phyloP scores from a whole-genome alignment of 2,329 filamentous ascomycete genomes.

The Phaeoacremonium minimum region DNA sequence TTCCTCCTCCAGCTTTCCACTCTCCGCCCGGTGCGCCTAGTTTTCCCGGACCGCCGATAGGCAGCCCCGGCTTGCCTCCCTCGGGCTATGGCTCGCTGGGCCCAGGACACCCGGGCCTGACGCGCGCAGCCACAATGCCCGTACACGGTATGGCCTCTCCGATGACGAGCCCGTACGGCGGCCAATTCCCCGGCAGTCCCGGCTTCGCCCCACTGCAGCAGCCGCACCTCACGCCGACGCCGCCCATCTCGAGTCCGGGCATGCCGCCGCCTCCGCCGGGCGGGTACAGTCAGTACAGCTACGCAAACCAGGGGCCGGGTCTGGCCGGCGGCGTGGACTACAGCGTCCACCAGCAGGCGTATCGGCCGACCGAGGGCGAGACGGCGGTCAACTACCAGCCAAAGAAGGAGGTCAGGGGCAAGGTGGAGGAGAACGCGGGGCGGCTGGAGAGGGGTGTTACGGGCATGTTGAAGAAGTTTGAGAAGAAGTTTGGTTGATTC shows the following conservation, averaged over 20 bases:
- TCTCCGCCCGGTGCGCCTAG: constrained; percentile 30
- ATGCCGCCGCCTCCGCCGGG: constrained; percentile 39
- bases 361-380: constrained; percentile 64
- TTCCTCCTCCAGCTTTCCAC: constrained; percentile 28
- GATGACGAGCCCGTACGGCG: constrained; percentile 37
- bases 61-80: constrained; percentile 34
- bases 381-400: constrained; percentile 33
- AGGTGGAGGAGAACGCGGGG: constrained; percentile 61
- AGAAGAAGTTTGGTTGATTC: constrained; percentile 66
- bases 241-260: constrained; percentile 27
- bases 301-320: constrained; percentile 20
- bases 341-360: constrained; percentile 63
- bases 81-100: constrained; percentile 32
- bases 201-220: constrained; percentile 29
- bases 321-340: constrained; percentile 37
- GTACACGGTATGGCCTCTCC: constrained; percentile 33
- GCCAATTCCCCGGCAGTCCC: constrained; percentile 37
- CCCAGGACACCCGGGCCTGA: constrained; percentile 37
- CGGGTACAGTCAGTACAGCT: constrained; percentile 53
- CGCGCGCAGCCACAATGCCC: constrained; percentile 47
- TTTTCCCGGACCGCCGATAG: constrained; percentile 35
- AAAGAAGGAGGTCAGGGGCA: constrained; percentile 41
- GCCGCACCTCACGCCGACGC: constrained; percentile 20
- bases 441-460: constrained; percentile 66
- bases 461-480: constrained; percentile 72